phyloP scores from a whole-genome alignment of 495 filamentous ascomycete species.

The Filosporella fistucella region DNA sequence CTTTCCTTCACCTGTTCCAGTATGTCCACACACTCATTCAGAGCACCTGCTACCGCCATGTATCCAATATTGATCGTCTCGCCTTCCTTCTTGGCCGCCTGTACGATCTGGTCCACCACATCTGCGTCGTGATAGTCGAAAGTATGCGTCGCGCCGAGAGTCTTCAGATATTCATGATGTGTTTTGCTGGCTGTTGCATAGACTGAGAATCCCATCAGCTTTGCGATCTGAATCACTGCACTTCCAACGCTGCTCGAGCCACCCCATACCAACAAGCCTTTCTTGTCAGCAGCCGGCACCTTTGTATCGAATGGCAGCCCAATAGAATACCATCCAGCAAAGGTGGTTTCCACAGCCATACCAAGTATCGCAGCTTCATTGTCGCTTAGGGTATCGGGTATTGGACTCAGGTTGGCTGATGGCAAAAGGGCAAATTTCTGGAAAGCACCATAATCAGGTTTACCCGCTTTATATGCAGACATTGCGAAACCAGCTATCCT shows the following conservation, averaged over 20 bases:
- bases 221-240: slow-evolving; percentile 32
- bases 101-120: slow-evolving; percentile 5
- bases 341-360: slow-evolving; percentile 35
- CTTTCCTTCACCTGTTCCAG: too few relatives aligned
- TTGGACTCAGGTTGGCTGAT: not conserved
- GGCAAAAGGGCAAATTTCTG: not conserved
- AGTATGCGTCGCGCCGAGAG: slow-evolving; percentile 27
- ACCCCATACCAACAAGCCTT: not conserved
- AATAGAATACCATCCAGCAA: slow-evolving; percentile 18
- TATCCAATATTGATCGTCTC: too few relatives aligned
- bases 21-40: too few relatives aligned
- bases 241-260: slow-evolving; percentile 25
- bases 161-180: slow-evolving; percentile 32
- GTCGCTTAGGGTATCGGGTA: slow-evolving; percentile 35
- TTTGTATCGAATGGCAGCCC: not conserved
- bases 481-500: slow-evolving; percentile 27
- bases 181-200: slow-evolving; percentile 28
- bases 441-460: not conserved
- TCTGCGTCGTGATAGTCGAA: slow-evolving; percentile 1
- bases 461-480: not conserved
- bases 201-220: slow-evolving; percentile 29
- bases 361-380: slow-evolving; percentile 36
- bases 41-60: too few relatives aligned
- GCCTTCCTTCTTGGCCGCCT: not conserved
- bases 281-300: not conserved